Evolutionary conservation across 768 basidiomycete genomes (phyloP), one percentile per base, ranked within the genome.

Genomic region (Scleroderma citrinum): DNA sequence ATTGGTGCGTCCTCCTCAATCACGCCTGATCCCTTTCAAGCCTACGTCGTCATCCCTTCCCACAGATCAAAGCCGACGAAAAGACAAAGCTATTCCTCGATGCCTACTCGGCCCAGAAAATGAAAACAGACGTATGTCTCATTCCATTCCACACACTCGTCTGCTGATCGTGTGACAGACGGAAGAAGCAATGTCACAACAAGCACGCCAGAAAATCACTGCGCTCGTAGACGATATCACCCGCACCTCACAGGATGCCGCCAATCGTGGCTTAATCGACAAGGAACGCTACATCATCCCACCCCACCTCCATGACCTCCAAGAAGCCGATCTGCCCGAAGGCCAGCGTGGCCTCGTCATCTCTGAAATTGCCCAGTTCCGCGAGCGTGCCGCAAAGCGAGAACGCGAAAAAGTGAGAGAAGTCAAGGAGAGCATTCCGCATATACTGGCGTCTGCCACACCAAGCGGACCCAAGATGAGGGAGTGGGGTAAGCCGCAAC

Each of bases 291-390:
- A 90, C 64, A 77, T 90, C 54, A 91, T 96, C 37, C 92, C 92
- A 21, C 89, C 91, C n/a, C 96, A 99, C 69, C 77, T 98, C 17
- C 91, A 92, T 68, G 96, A 98, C 69, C 76, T 99, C 37, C 88
- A 92, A 62, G 93, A 96, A 70, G 90, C 92, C 46, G 96, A 99
- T 62, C 79, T 99, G 37, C 95, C 96, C 20, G 96, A 99, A 71
- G 90, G 90, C 0, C 74, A 81, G 59, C 86, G 95, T 31, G 92
- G 88, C 5, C 83, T 93, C 47, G 93, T 98, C 52, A 89, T 97
- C 53, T 91, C 89, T 26, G 93, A 97, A 64, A 99, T 99, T 52
- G 92, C 93, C 0, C 85, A 92, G 58, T 99, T 99, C 68, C 81
- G 96, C 50, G 93, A 97, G 69, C 82, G 90, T 19, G 90, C 93